phyloP scores from a whole-genome alignment of 768 basidiomycete species.

The Lentinula edodes region DNA sequence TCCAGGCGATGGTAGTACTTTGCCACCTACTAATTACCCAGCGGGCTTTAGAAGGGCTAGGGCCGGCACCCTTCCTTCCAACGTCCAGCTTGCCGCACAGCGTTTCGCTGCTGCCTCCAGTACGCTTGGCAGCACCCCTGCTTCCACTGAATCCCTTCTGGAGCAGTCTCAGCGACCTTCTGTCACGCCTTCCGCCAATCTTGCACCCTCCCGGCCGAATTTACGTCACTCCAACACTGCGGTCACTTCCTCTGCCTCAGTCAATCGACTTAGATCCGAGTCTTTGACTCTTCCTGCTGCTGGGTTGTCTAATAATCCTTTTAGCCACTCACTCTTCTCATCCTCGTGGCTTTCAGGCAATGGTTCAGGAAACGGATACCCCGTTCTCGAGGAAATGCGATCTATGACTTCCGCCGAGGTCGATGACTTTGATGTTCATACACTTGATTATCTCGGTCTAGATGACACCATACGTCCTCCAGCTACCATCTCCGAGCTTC shows the following conservation, averaged over 20 bases:
- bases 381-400: constrained; percentile 74
- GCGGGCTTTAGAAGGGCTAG: constrained; percentile 89
- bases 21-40: constrained; percentile 74
- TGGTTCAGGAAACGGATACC: constrained; percentile 49
- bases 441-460: constrained; percentile 93
- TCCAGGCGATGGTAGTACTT: constrained; percentile 47
- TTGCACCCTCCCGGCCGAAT: constrained; percentile 51
- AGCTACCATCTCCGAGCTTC: constrained; percentile 86
- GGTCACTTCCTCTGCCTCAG: constrained; percentile 54
- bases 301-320: constrained; percentile 66
- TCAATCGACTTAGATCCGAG: constrained; percentile 86
- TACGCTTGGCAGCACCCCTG: constrained; percentile 43
- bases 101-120: constrained; percentile 67
- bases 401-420: constrained; percentile 75
- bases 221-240: constrained; percentile 71
- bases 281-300: constrained; percentile 83
- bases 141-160: constrained; percentile 35
- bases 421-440: constrained; percentile 90
- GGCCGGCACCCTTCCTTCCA: constrained; percentile 97
- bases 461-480: constrained; percentile 73
- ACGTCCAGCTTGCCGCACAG: constrained; percentile 84
- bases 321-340: constrained; percentile 85
- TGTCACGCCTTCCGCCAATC: constrained; percentile 36
- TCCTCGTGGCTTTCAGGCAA: constrained; percentile 81
- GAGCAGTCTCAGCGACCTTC: constrained; percentile 46